Evolutionary conservation across 106 monocot genomes (phyloP).

Genomic region (Allium fistulosum): DNA sequence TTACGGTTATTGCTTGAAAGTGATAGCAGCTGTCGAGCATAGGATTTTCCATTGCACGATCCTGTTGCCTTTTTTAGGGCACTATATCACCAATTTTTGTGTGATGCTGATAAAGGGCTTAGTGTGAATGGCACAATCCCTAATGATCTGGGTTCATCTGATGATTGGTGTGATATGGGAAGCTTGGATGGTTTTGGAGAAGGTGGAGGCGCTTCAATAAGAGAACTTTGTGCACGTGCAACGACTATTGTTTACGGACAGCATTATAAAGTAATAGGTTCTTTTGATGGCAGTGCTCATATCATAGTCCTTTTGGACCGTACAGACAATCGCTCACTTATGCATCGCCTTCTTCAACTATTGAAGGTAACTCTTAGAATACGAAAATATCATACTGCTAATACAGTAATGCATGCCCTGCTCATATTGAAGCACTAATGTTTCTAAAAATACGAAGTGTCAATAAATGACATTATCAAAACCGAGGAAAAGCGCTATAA

Average conservation of each 20-base stretch:
- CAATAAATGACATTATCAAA: too few species aligned
- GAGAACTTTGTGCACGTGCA: constrained; percentile 97
- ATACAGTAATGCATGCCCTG: too few species aligned
- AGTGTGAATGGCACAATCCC: constrained; percentile 93
- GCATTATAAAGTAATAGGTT: constrained; percentile 77
- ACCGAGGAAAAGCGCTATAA: too few species aligned
- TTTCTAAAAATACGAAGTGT: too few species aligned
- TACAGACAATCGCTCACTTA: constrained; percentile 81
- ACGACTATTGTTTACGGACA: constrained; percentile 99
- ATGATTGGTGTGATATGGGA: constrained; percentile 99
- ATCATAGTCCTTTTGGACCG: constrained; percentile 91
- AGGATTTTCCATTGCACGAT: constrained; percentile 91
- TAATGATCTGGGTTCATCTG: constrained; percentile 93
- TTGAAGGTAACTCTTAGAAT: constrained; percentile 51
- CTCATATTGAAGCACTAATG: too few species aligned
- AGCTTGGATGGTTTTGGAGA: constrained; percentile 99
- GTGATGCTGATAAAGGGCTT: constrained; percentile 95
- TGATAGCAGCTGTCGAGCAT: constrained; percentile 57
- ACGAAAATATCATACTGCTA: too few species aligned
- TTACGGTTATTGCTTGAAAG: constrained; percentile 85
- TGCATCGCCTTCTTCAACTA: constrained; percentile 79
- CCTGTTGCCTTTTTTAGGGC: constrained; percentile 95
- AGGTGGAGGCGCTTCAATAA: constrained; percentile 89
- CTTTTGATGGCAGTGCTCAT: constrained; percentile 99
- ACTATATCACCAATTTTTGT: constrained; percentile 92